Base-by-base conservation (phyloP, 345 rosid species). In the Brassica nigra region DNA sequence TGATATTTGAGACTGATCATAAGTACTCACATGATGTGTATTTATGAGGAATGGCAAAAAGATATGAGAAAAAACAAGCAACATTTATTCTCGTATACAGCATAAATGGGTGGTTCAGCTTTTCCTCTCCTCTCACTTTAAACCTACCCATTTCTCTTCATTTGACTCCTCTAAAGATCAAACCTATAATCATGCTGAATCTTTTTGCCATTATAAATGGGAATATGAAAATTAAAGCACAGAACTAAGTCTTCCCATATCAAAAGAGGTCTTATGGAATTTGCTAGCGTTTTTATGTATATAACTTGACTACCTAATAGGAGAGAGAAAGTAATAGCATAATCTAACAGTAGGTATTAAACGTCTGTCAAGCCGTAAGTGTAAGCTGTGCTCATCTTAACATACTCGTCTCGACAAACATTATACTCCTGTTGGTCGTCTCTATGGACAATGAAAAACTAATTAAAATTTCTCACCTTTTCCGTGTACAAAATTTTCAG, bases 11-110 rank as follows among this genome's bases (percentile, higher is more conserved):
- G 77, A 81, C 76, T 71, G 77, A 70, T 76, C 69, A 64, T 70
- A 71, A 76, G 83, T 34, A 36, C 55, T 76, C 63, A 75, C 80
- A 70, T 76, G 77, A 80, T 23, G 12, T 42, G 58, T 57, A 65
- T 70, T 76, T 70, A 80, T 58, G 80, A 81, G 80, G 73, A 27
- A 76, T 76, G 77, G 69, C 55, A 34, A 33, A 74, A 67, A 44
- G 8, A 79, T n/a, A n/a, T 37, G 6, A 27, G 27, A 61, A 7
- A 12, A 62, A 39, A 55, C 10, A 36, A 30, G 67, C 52, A 76
- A 70, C 74, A 76, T 71, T 81, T 76, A 81, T 81, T 76, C 83
- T 81, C 80, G 83, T 81, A 81, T 76, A 57, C 76, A 59, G 10
- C 80, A 80, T 73, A 70, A 75, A 64, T 57, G 76, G 80, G 76